Base-by-base conservation (phyloP, 2,329 filamentous ascomycete species). In the Alternaria conjuncta region DNA sequence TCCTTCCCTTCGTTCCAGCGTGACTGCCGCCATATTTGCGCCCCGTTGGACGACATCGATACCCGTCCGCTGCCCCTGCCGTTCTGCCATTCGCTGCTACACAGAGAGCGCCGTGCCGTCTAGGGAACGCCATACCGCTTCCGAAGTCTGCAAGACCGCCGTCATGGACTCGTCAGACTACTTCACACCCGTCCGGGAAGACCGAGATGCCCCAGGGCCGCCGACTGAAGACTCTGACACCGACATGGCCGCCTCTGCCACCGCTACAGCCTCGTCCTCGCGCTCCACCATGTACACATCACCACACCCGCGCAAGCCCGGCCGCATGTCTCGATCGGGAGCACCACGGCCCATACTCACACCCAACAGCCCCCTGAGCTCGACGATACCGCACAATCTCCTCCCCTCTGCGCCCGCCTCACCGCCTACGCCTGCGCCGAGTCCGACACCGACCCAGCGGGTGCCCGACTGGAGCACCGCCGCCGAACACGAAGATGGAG, bases 401-500 rank as follows among this genome's bases (percentile, higher is more conserved):
- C 83, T 89, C 9, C 87, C 88, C 18, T 90, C 88, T 6, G 87
- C 88, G 57, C 88, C 88, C 20, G 86, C 88, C 12, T 90, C 88
- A 53, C 88, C 88, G 68, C 88, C 88, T 15, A 90, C 88, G n/a
- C 88, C 88, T 11, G 88, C 88, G 26, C 88, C 88, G 7, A 89
- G 87, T 75, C 88, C 88, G 6, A 89, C 88, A 15, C 88, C 88
- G 21, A 87, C 87, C 68, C 86, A 89, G 66, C 81, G 87, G 67
- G 84, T 83, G n/a, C 86, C 86, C 13, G 90, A 93, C 80, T 94
- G 92, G 92, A 92, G 89, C 75, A 88, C 89, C 65, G 90, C 90
- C 20, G 90, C 90, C 45, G 91, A 93, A 64, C 89, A 93, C 75
- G 93, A 97, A 78, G 93, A 97, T 76, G 88, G 91, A 68, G 92